These are phyloP conservation scores for Plasmodium gaboni DNA, from an alignment of 169 alveolate species.

Conservation along the genomic window DNA sequence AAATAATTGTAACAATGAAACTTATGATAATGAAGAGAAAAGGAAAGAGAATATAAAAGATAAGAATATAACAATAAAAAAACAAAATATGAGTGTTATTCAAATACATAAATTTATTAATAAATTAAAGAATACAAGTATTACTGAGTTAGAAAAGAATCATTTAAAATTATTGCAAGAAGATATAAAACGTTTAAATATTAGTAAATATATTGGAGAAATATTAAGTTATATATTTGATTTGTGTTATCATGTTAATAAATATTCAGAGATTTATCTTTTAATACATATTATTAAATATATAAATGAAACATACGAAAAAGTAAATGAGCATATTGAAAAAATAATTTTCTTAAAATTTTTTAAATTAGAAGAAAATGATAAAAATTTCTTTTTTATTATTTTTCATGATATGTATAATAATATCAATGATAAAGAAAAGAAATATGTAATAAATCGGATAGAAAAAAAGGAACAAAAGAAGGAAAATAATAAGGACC, in stretches of 20 bases:
- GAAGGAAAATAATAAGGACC: background rate
- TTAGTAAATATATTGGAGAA: conserved; percentile 56
- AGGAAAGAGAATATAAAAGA: background rate
- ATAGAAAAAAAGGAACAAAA: background rate
- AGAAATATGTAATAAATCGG: background rate
- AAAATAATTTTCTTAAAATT: conserved; percentile 19
- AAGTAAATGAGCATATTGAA: conserved; percentile 44
- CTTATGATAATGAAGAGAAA: no score
- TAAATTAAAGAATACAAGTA: conserved; percentile 48
- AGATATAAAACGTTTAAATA: conserved; percentile 51
- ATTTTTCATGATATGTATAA: conserved; percentile 54
- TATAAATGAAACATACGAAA: conserved; percentile 14
- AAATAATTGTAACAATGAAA: no score
- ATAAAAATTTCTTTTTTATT: conserved; percentile 43
- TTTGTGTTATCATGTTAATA: conserved; percentile 27
- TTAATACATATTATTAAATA: conserved; percentile 29
- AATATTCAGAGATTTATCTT: conserved; percentile 46
- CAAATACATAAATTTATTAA: conserved; percentile 70
- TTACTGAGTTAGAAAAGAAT: conserved; percentile 24
- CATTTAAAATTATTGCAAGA: conserved; percentile 22
- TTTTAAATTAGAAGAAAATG: conserved; percentile 59
- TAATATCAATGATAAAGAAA: conserved; percentile 5
- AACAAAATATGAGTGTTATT: conserved; percentile 46
- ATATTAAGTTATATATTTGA: conserved; percentile 36
- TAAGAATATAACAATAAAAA: background rate